Evolutionary conservation across 352 stramenopile genomes (phyloP), one percentile per base, ranked within the genome.

Genomic region (Phytophthora nicotianae): DNA sequence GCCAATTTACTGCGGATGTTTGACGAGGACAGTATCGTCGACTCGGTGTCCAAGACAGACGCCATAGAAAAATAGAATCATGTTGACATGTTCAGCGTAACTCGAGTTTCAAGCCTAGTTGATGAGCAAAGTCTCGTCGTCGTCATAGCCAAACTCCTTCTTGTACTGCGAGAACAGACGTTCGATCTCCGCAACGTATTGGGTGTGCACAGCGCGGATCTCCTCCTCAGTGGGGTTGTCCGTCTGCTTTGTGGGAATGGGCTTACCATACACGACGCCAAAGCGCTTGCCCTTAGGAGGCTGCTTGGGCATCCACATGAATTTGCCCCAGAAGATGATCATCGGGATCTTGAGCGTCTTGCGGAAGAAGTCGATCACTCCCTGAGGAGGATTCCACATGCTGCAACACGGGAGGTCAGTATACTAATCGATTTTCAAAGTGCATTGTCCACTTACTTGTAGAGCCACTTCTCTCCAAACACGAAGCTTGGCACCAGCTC

Each of bases 401-500:
- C 79, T 88, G 61, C 16, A 23, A 40, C 13, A 50, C 55, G 9
- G 47, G 8, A 24, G 8, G 26, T 65, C 53, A 68, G 41, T 38
- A 7, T n/a, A n/a, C n/a, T n/a, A n/a, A n/a, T n/a, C n/a, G n/a
- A 19, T 11, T 40, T 13, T 20, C n/a, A 40, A 35, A 21, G 19
- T 24, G n/a, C n/a, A 43, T 37, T 40, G 13, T 1, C 24, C 3
- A 82, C 71, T 45, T 56, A 86, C 77, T 89, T 88, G 74, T 90
- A 91, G 16, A 91, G 73, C 60, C 70, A 91, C 70, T 93, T 93
- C 54, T 93, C 85, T 47, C 76, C 76, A 50, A 93, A 93, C 11
- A 91, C 85, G 45, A 91, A 91, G 13, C 70, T 83, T 5, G 85
- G 85, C 20, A 93, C 85, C 50, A 93, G 75, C 20, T 91, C 79